phyloP scores from a whole-genome alignment of 2,329 filamentous ascomycete species.

The Cordyceps fumosorosea region DNA sequence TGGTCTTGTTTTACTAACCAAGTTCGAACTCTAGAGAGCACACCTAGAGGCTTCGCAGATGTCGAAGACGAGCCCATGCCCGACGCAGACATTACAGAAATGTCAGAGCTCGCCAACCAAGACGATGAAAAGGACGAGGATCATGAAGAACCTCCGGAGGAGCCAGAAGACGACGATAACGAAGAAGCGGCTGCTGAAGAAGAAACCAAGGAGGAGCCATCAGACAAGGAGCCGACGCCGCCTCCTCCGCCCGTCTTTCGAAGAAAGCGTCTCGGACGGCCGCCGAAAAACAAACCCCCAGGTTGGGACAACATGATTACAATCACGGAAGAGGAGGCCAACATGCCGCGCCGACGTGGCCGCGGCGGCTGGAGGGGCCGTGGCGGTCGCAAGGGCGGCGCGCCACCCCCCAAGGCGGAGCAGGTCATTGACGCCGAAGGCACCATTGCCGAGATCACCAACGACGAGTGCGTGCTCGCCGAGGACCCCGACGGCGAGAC shows the following conservation, averaged over 20 bases:
- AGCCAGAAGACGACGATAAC: slow-evolving; percentile 31
- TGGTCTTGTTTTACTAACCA: background rate
- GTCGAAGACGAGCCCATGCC: slow-evolving; percentile 34
- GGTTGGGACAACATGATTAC: slow-evolving; percentile 66
- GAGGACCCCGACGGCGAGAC: slow-evolving; percentile 82
- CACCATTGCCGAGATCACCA: slow-evolving; percentile 79
- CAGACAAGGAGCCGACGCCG: slow-evolving; percentile 46
- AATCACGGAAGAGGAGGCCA: slow-evolving; percentile 45
- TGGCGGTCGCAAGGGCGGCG: slow-evolving; percentile 61
- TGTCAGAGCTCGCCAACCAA: slow-evolving; percentile 26
- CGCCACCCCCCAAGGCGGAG: slow-evolving; percentile 67
- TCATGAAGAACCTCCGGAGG: slow-evolving; percentile 30
- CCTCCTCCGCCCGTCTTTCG: slow-evolving; percentile 59
- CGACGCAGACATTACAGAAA: slow-evolving; percentile 23
- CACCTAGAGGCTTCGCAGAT: slow-evolving; percentile 35
- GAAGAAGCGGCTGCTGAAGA: slow-evolving; percentile 33
- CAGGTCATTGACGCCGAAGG: slow-evolving; percentile 91
- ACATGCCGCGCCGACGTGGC: slow-evolving; percentile 57
- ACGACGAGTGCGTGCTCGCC: slow-evolving; percentile 86
- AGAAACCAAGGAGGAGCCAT: slow-evolving; percentile 30
- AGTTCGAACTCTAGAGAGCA: slow-evolving; percentile 30
- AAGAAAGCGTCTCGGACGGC: slow-evolving; percentile 74
- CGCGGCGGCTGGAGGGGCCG: slow-evolving; percentile 65
- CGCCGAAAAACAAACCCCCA: slow-evolving; percentile 75
- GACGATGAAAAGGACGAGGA: slow-evolving; percentile 40